These are phyloP conservation scores for Anethum foeniculum DNA, from an alignment of 140 eudicot genomes.

Conservation along the genomic window DNA sequence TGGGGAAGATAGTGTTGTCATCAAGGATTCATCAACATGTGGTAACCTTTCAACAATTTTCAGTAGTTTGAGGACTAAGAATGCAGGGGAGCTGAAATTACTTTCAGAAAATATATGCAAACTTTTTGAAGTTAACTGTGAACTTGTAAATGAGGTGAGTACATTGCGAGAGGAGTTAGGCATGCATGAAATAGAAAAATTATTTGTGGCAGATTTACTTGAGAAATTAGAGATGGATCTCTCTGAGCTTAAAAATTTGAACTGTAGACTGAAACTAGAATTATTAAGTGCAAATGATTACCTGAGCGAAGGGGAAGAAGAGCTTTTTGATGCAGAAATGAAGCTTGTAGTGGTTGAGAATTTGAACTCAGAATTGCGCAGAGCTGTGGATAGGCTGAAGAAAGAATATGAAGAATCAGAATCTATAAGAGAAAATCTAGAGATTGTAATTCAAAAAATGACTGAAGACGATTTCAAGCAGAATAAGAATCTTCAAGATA, in stretches of 20 bases:
- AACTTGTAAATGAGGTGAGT: constrained; percentile 37
- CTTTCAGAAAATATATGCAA: constrained; percentile 31
- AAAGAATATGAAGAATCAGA: constrained; percentile 24
- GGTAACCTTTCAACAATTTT: constrained; percentile 31
- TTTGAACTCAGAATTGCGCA: constrained; percentile 34
- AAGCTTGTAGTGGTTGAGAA: constrained; percentile 29
- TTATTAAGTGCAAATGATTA: constrained; percentile 14
- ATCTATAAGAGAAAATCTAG: constrained; percentile 22
- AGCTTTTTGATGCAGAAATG: constrained; percentile 28
- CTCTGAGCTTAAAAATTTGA: constrained; percentile 25
- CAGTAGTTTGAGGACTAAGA: constrained; percentile 34
- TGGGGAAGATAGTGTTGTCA: constrained; percentile 25
- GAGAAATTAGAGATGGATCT: constrained; percentile 40
- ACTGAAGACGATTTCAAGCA: constrained; percentile 25
- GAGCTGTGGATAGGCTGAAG: constrained; percentile 30
- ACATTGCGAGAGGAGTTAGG: constrained; percentile 27
- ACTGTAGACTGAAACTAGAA: constrained; percentile 24
- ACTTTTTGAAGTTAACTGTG: constrained; percentile 24
- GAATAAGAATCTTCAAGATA: constrained; percentile 30
- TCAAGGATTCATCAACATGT: constrained; percentile 27
- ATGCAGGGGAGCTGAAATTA: constrained; percentile 24
- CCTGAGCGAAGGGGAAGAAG: constrained; percentile 27
- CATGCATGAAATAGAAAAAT: constrained; percentile 39
- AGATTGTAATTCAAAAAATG: constrained; percentile 23
- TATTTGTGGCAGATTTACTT: constrained; percentile 31